Evolutionary conservation across 345 rosid genomes (phyloP).

Genomic region (Rhodomyrtus tomentosa): DNA sequence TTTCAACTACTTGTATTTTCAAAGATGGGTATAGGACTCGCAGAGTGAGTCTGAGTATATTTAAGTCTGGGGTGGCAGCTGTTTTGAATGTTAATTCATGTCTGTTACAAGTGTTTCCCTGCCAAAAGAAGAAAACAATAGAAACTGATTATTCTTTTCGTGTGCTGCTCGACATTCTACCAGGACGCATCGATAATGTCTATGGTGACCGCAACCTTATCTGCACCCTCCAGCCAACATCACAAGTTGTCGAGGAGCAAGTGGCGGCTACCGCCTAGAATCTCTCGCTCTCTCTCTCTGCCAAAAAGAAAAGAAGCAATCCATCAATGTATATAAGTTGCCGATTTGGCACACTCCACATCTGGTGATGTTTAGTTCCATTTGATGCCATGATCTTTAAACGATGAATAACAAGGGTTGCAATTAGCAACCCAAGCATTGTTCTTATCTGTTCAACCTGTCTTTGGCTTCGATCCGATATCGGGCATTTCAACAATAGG

Average conservation of each 20-base stretch:
- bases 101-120: background rate
- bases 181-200: slow-evolving; percentile 96
- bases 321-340: slow-evolving; percentile 14
- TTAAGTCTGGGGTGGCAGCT: background rate
- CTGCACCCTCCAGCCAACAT: slow-evolving; percentile 74
- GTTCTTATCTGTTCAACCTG: background rate
- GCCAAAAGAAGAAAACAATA: background rate
- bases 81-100: background rate
- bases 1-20: background rate
- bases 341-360: slow-evolving; percentile 1
- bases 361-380: slow-evolving; percentile 13
- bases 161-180: background rate
- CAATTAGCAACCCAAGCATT: slow-evolving; percentile 21
- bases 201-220: slow-evolving; percentile 94
- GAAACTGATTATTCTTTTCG: background rate
- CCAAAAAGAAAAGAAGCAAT: background rate
- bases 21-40: background rate
- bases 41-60: background rate
- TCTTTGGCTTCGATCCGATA: background rate
- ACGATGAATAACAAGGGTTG: slow-evolving; percentile 5
- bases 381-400: slow-evolving; percentile 4
- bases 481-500: background rate
- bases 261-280: slow-evolving; percentile 74
- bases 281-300: background rate
- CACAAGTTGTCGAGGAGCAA: slow-evolving; percentile 57